Conservation (phyloP, 331 rosid species). For the Rosa hybrid region DNA sequence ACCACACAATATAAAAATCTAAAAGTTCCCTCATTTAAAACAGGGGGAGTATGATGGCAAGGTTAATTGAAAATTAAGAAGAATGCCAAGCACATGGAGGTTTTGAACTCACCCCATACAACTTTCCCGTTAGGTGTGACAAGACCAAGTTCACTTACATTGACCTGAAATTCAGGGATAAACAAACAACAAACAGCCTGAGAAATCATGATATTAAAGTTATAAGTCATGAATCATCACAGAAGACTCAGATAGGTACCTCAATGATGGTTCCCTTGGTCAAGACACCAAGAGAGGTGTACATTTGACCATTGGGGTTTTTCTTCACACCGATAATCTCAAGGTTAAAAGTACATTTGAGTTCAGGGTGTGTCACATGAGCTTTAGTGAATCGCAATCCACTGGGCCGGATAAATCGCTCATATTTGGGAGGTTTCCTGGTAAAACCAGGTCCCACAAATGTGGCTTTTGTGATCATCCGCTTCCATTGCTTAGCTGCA, state of each 20-base stretch:
- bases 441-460: slow-evolving; percentile 93
- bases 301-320: slow-evolving; percentile 94
- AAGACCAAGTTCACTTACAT: slow-evolving; percentile 90
- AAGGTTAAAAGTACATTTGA: slow-evolving; percentile 90
- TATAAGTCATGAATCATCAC: background rate
- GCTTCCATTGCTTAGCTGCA: slow-evolving; percentile 94
- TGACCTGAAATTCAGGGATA: slow-evolving; percentile 59
- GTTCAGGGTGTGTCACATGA: slow-evolving; percentile 95
- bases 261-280: slow-evolving; percentile 93
- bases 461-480: slow-evolving; percentile 96
- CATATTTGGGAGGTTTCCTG: slow-evolving; percentile 94
- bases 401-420: slow-evolving; percentile 84
- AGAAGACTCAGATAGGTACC: slow-evolving; percentile 42
- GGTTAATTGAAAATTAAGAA: background rate
- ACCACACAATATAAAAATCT: background rate
- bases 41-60: background rate
- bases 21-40: slow-evolving; percentile 5
- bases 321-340: slow-evolving; percentile 96
- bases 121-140: slow-evolving; percentile 97
- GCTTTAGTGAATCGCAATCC: slow-evolving; percentile 93
- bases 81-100: background rate
- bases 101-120: slow-evolving; percentile 74
- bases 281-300: slow-evolving; percentile 89
- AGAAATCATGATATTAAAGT: background rate
- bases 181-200: background rate